phyloP scores from a whole-genome alignment of 2,329 filamentous ascomycete species.

The Botrytis pseudocinerea region DNA sequence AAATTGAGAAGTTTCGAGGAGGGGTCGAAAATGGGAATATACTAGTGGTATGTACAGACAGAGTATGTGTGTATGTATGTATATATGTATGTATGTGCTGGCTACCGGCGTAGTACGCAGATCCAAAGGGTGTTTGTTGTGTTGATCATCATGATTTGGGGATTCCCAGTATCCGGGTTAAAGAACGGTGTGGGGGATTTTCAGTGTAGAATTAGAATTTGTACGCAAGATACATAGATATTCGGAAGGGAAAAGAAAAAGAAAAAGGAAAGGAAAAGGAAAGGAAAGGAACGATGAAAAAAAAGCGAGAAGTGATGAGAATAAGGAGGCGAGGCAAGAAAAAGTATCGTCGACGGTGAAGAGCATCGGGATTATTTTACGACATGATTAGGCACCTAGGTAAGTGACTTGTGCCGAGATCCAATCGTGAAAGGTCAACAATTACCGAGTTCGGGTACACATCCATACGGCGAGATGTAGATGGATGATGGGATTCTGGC shows the following conservation, averaged over 20 bases:
- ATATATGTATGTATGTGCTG: conserved; percentile 17
- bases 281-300: background rate
- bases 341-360: background rate
- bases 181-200: background rate
- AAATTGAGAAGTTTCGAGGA: background rate
- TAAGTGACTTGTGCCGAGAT: background rate
- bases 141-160: background rate
- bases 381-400: background rate
- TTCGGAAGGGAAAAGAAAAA: too few relatives aligned
- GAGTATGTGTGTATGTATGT: conserved; percentile 4
- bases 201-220: background rate
- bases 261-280: background rate
- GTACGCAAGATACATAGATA: background rate
- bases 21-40: background rate
- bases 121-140: background rate
- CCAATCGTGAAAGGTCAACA: background rate
- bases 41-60: background rate
- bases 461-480: background rate
- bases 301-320: conserved; percentile 4
- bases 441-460: background rate
- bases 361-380: background rate
- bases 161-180: background rate
- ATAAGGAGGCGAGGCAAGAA: background rate
- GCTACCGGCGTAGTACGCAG: conserved; percentile 9
- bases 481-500: background rate